These are phyloP conservation scores for Colletotrichum sp. DNA, from an alignment of 2,329 filamentous ascomycete genomes.

Conservation along the genomic window DNA sequence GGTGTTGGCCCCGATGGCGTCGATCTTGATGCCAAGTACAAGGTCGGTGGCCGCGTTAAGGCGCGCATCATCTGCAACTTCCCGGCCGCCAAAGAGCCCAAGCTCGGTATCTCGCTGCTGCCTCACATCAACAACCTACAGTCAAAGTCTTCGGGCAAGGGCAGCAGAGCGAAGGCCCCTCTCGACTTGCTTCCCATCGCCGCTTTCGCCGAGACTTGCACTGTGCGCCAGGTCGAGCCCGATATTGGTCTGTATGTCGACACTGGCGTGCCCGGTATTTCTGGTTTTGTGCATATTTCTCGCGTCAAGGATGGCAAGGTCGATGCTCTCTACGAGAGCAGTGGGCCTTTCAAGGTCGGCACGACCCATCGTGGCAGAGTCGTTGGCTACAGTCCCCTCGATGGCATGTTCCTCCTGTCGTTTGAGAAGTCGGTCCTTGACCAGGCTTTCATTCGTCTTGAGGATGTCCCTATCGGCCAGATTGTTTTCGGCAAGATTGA, in stretches of 20 bases:
- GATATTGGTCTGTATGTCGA: slow-evolving; percentile 83
- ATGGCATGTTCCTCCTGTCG: slow-evolving; percentile 85
- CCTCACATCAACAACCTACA: slow-evolving; percentile 78
- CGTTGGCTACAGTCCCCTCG: slow-evolving; percentile 84
- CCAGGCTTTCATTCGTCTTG: slow-evolving; percentile 87
- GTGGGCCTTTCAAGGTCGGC: slow-evolving; percentile 79
- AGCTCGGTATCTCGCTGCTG: slow-evolving; percentile 85
- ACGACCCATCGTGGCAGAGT: slow-evolving; percentile 83
- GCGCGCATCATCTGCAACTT: slow-evolving; percentile 89
- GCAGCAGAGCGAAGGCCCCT: slow-evolving; percentile 50
- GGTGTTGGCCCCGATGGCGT: slow-evolving; percentile 72
- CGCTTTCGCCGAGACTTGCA: slow-evolving; percentile 77
- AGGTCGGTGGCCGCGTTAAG: slow-evolving; percentile 82
- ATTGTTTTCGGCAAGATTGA: slow-evolving; percentile 84
- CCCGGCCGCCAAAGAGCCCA: slow-evolving; percentile 77
- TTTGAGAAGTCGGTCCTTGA: slow-evolving; percentile 83
- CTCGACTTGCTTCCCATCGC: slow-evolving; percentile 71
- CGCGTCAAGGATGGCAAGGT: slow-evolving; percentile 89
- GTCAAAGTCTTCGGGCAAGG: slow-evolving; percentile 48
- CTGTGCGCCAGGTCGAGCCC: slow-evolving; percentile 78
- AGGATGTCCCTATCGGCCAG: slow-evolving; percentile 84
- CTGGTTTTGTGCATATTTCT: slow-evolving; percentile 95
- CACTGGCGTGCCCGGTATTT: slow-evolving; percentile 65
- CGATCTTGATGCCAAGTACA: slow-evolving; percentile 79
- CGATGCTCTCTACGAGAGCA: slow-evolving; percentile 77